Base-by-base conservation (phyloP, 225 moss, liverwort and hornwort species). In the Sphagnum tenellum region DNA sequence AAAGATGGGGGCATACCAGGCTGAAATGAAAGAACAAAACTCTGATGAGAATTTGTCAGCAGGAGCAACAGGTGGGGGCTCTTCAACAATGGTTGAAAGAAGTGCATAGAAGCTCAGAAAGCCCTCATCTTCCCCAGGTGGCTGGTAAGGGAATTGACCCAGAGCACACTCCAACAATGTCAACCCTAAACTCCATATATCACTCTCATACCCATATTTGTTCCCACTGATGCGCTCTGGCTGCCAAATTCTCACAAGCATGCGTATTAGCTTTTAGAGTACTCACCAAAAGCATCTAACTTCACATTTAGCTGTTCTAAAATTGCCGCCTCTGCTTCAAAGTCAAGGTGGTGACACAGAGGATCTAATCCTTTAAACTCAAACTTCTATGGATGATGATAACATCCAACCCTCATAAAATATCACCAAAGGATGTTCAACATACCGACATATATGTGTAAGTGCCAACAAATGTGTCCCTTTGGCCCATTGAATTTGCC, bases 61-160 rank as follows among this genome's bases (percentile, higher is more conserved):
- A 45, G 95, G 92, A 45, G 92, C 89, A 55, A 69, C 71, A 10
- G 95, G 95, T 57, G 95, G 95, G 60, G 95, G 95, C 79, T 92
- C 89, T 8, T 81, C 89, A 57, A 96, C 95, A 77, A 96, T 91
- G 65, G 88, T 81, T 80, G 88, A 74, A 65, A 96, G 79, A 14
- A 96, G 89, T 74, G 85, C 95, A 75, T 96, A 96, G 72, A 96
- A 96, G 72, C 85, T 96, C 77, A 88, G 77, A 86, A 89, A 89
- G 61, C 89, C 84, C 61, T 91, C 89, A 65, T 89, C 91, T 64
- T 83, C 77, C 14, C 79, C 89, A 68, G 77, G 81, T 57, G 86
- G 83, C 66, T 77, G 88, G 73, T 90, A 90, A 3, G 90, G 90
- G 56, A 88, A 90, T 10, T 77, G 81, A 68, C 90, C 90, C 57